Base-by-base conservation (phyloP, 1,284 basidiomycete genomes). In the Leccinum cinnamomeum region DNA sequence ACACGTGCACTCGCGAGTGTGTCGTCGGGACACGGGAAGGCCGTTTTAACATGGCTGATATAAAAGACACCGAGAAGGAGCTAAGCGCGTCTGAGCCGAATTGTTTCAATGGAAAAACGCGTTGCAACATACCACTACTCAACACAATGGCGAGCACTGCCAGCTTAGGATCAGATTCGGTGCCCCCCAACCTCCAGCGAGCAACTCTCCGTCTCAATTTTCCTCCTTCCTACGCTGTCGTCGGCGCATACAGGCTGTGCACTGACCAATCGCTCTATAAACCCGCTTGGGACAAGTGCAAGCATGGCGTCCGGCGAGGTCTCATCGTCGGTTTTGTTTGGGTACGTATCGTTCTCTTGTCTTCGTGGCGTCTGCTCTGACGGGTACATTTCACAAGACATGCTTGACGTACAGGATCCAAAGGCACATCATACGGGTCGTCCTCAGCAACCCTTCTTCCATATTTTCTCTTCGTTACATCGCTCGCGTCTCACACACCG, bases 251-350 rank as follows among this genome's bases (percentile, higher is more conserved):
- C 72, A 77, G 91, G 51, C 77, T 94, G 0, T 81, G 85, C 67
- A 90, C 85, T 0, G 91, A 93, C 72, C 77, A 81, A 54, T 73
- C 75, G 8, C 76, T 94, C n/a, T 84, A 82, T 64, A 75, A 79
- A 20, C 89, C 90, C 7, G 84, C 88, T 11, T 92, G 90, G 90
- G 79, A 87, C 64, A 92, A 91, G 73, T 91, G 89, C 70, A 81
- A 80, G 65, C 86, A 92, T 73, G 91, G 87, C 0, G 81, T 82
- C 2, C 70, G 79, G 59, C 78, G 90, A 46, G 91, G 91, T 0
- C 76, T 80, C 0, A 71, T 81, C 7, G 85, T 90, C 53, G 90
- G 88, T 0, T 68, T 82, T 0, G 75, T 83, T 30, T 93, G 91
- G 90, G 90, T 90, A 64, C 60, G 84, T 75, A 14, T 37, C 11